phyloP scores from a whole-genome alignment of 2,329 filamentous ascomycete genomes.

The Beauveria sp. region DNA sequence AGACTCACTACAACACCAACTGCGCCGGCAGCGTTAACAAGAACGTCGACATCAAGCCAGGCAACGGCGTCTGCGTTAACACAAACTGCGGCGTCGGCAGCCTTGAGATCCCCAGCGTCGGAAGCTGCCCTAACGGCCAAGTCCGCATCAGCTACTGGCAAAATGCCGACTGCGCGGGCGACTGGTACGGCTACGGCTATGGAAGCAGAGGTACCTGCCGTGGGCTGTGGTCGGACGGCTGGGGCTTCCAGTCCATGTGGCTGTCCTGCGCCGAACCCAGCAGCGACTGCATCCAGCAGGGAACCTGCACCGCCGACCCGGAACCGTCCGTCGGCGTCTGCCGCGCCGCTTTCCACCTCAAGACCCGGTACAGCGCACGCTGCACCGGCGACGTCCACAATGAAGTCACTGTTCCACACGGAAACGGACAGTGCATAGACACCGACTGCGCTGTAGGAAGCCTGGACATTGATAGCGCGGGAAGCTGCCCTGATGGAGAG shows the following conservation, averaged over 20 bases:
- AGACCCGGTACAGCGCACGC: background rate
- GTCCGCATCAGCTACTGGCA: slow-evolving; percentile 9
- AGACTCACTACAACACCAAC: background rate
- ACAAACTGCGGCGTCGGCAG: slow-evolving; percentile 3
- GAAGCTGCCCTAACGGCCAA: slow-evolving; percentile 6
- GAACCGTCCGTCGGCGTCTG: background rate
- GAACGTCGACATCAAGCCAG: background rate
- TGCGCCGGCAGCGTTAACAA: background rate
- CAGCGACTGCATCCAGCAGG: slow-evolving; percentile 1
- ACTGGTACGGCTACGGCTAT: slow-evolving; percentile 10
- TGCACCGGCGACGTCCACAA: background rate
- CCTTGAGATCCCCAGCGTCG: background rate
- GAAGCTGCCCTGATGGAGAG: too few relatives aligned
- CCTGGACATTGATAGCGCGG: too few relatives aligned
- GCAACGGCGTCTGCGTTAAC: slow-evolving; percentile 3
- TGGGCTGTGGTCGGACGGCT: background rate
- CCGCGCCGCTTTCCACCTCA: background rate
- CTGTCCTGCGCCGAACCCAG: background rate
- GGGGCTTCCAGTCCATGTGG: slow-evolving; percentile 2
- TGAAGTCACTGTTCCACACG: too few relatives aligned
- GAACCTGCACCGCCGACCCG: background rate
- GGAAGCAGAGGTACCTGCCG: slow-evolving; percentile 1
- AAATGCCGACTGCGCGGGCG: background rate
- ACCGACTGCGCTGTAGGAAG: too few relatives aligned
- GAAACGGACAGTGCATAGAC: too few relatives aligned